Evolutionary conservation across 441 rosid genomes (phyloP).

Genomic region (Kokia cookei): DNA sequence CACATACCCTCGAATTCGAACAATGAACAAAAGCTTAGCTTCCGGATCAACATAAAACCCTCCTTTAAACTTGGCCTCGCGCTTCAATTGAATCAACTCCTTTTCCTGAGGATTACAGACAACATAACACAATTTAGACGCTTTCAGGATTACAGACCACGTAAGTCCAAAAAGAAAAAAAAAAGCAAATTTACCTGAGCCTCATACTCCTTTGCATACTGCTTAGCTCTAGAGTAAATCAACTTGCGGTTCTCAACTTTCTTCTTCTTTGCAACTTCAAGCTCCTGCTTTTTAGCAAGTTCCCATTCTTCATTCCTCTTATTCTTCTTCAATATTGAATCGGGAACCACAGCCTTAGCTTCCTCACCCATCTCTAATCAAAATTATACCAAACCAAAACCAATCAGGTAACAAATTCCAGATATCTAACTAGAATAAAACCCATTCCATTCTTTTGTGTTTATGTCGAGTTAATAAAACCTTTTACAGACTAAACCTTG

Average conservation of each 20-base stretch:
- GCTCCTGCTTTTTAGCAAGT: conserved; percentile 39
- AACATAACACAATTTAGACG: not conserved
- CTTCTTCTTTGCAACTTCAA: conserved; percentile 37
- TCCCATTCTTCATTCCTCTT: conserved; percentile 76
- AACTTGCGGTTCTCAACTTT: conserved; percentile 42
- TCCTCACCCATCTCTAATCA: conserved; percentile 44
- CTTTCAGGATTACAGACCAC: not conserved
- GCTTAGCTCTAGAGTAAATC: conserved; percentile 47
- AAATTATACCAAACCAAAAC: not conserved
- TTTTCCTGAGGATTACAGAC: conserved; percentile 23
- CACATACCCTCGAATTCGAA: conserved; percentile 66
- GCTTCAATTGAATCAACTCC: conserved; percentile 51
- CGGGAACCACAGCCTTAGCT: conserved; percentile 44
- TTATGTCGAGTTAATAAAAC: not conserved
- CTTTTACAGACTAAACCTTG: not conserved
- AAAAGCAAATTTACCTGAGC: conserved; percentile 24
- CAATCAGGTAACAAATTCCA: not conserved
- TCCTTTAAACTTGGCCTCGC: conserved; percentile 74
- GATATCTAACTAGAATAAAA: not conserved
- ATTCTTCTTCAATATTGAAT: conserved; percentile 68
- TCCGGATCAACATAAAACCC: conserved; percentile 78
- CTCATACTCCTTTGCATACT: conserved; percentile 46
- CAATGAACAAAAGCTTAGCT: conserved; percentile 59
- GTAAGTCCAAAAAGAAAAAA: not conserved
- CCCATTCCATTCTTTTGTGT: not conserved